phyloP scores from a whole-genome alignment of 805 yeast genomes.

The Wickerhamomyces chaumierensis region DNA sequence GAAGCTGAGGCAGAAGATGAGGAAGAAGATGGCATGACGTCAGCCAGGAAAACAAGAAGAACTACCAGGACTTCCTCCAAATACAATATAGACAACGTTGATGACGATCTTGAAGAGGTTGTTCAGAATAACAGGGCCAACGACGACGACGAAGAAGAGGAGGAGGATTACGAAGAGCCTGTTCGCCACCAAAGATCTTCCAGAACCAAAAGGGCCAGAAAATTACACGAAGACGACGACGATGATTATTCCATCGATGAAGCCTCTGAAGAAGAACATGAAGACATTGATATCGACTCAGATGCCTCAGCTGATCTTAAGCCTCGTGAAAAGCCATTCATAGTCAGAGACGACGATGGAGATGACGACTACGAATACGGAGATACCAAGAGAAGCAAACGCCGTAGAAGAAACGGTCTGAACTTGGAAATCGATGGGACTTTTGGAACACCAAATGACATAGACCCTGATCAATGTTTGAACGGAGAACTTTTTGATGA shows the following conservation, averaged over 20 bases:
- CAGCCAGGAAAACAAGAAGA: conserved; percentile 22
- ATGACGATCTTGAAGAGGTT: conserved; percentile 14
- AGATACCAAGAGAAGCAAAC: conserved; percentile 1
- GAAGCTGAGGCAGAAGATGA: conserved; percentile 21
- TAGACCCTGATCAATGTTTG: conserved; percentile 14
- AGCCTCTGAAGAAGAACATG: conserved; percentile 9
- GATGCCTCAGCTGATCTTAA: conserved; percentile 6
- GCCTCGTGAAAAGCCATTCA: conserved; percentile 16
- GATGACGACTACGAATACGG: conserved; percentile 14
- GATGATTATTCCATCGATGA: conserved; percentile 17
- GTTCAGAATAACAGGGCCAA: too few species aligned
- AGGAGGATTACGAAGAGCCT: conserved; percentile 3
- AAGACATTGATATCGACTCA: conserved; percentile 7
- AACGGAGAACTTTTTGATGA: conserved; percentile 34
- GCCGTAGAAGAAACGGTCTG: conserved; percentile 4
- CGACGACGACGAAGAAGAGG: neutral
- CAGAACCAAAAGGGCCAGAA: conserved; percentile 5
- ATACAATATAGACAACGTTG: conserved; percentile 20
- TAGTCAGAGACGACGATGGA: conserved; percentile 19
- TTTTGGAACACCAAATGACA: conserved; percentile 1
- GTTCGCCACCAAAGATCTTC: neutral
- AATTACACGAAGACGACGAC: conserved; percentile 5
- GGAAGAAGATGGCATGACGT: conserved; percentile 18
- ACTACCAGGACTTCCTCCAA: conserved; percentile 23
- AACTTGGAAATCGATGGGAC: neutral